phyloP scores from a whole-genome alignment of 345 rosid species.

The Odontarrhena argentea region DNA sequence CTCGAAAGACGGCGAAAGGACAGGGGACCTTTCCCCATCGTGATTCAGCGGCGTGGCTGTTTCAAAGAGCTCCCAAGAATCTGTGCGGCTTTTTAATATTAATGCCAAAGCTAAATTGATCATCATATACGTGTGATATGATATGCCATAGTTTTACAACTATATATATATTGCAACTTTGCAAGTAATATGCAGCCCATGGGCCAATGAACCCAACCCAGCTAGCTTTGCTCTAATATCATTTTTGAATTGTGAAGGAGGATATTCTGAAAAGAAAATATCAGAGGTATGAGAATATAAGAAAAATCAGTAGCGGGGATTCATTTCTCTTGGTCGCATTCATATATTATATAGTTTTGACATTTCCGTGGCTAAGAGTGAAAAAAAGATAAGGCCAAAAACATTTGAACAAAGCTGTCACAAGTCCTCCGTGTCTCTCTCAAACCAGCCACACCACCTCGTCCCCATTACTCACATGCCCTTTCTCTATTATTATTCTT shows the following conservation, averaged over 20 bases:
- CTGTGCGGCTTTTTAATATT: no score
- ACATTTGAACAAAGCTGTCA: constrained; percentile 41
- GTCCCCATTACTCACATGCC: constrained; percentile 49
- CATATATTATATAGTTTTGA: constrained; percentile 3
- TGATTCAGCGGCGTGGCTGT: neutral
- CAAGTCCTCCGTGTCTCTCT: constrained; percentile 40
- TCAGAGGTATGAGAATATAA: neutral
- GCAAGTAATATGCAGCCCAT: neutral
- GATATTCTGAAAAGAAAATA: constrained; percentile 10
- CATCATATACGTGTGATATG: no score
- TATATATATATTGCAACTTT: constrained; percentile 6
- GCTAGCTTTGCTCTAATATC: neutral
- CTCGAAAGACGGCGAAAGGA: constrained; percentile 53
- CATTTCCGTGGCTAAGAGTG: constrained; percentile 11
- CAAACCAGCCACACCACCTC: constrained; percentile 41
- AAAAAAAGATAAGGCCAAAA: constrained; percentile 32
- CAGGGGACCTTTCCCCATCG: constrained; percentile 56
- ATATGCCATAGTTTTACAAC: neutral
- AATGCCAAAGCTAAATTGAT: no score
- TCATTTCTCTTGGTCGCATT: constrained; percentile 35
- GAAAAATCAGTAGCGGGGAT: constrained; percentile 31
- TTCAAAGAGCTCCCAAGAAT: no score
- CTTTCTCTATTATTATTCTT: constrained; percentile 35
- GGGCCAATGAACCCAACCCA: constrained; percentile 9
- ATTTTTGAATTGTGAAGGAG: neutral